Evolutionary conservation across 1,284 basidiomycete species (phyloP).

Genomic region (Sanghuangporus baumii): DNA sequence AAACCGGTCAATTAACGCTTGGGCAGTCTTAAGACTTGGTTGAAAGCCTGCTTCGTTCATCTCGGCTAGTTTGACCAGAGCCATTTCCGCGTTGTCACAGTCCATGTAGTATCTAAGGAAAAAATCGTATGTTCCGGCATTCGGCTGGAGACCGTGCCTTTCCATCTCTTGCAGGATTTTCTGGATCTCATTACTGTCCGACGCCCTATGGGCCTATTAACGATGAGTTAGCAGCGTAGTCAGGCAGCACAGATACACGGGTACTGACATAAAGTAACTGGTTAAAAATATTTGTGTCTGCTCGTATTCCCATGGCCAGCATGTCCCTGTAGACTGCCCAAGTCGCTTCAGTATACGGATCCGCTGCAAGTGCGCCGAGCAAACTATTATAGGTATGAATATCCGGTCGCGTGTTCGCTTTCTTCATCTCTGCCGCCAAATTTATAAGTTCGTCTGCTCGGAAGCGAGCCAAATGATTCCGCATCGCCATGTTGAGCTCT

Average conservation of each 20-base stretch:
- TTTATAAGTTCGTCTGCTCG: background rate
- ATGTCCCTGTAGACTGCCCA: slow-evolving; percentile 75
- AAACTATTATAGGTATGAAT: slow-evolving; percentile 50
- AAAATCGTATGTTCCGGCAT: slow-evolving; percentile 46
- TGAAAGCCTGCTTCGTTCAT: slow-evolving; percentile 42
- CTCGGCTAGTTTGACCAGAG: slow-evolving; percentile 48
- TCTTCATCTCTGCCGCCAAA: slow-evolving; percentile 47
- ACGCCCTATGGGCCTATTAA: slow-evolving; percentile 21
- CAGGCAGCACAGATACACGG: background rate
- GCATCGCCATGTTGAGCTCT: slow-evolving; percentile 2
- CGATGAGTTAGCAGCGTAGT: background rate
- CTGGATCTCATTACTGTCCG: slow-evolving; percentile 26
- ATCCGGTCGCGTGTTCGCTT: slow-evolving; percentile 41
- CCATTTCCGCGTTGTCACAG: slow-evolving; percentile 55
- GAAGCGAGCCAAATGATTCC: background rate
- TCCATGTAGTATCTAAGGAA: slow-evolving; percentile 45
- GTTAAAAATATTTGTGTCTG: slow-evolving; percentile 56
- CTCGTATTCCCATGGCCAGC: slow-evolving; percentile 47
- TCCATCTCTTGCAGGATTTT: slow-evolving; percentile 42
- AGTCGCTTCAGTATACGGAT: slow-evolving; percentile 42
- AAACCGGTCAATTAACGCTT: slow-evolving; percentile 44
- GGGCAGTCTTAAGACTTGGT: slow-evolving; percentile 43
- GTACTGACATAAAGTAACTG: slow-evolving; percentile 53
- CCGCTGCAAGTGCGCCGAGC: slow-evolving; percentile 39
- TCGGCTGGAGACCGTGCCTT: slow-evolving; percentile 39